Base-by-base conservation (phyloP, 106 monocot species). In the Ottelia alismoides region DNA sequence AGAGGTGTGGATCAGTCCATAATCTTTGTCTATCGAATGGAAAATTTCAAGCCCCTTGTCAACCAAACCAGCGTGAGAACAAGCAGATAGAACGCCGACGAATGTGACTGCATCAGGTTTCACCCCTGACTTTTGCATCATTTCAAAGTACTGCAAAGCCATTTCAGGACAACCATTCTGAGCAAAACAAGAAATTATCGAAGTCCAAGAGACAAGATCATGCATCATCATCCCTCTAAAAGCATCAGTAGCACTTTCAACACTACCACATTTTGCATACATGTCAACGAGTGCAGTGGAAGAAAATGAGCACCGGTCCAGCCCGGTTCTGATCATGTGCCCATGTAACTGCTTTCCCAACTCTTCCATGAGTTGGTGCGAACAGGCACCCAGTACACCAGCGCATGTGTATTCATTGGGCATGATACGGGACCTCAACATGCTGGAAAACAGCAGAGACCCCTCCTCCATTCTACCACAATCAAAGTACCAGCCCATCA, bases 391-490 rank as follows among this genome's bases (percentile, higher is more conserved):
- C 52, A 86, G 60, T 20, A 81, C 47, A 18, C 63, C 67, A 0
- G 85, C 71, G 19, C 70, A 86, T 19, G 85, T 80, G 66, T 80
- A 86, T 45, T 77, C 80, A 44, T 80, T 86, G 2, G 85, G 77
- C 50, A 30, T 49, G 19, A 74, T 31, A 10, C 60, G 56, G 4
- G 25, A 19, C 27, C 35, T 64, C 58, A 80, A 45, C 85, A 86
- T 86, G 24, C 71, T 47, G 0, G 45, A 20, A 28, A 77, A 80
- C 20, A 86, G 60, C 24, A 56, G 3, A 29, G 80, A 62, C 4
- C 85, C 85, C 14, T 86, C 85, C 20, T 53, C 66, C 12, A 58
- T 57, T 53, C 60, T 27, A 21, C 63, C 67, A 14, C 20, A 53
- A 48, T 86, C 76, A 35, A 86, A 76, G 55, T 74, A 86, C 57